Percentiles rank a stretch among this genome's conserved stretches.
Evolutionary conservation across 495 filamentous ascomycete genomes (phyloP).

Genomic region (Jackrogersella multiformis): DNA sequence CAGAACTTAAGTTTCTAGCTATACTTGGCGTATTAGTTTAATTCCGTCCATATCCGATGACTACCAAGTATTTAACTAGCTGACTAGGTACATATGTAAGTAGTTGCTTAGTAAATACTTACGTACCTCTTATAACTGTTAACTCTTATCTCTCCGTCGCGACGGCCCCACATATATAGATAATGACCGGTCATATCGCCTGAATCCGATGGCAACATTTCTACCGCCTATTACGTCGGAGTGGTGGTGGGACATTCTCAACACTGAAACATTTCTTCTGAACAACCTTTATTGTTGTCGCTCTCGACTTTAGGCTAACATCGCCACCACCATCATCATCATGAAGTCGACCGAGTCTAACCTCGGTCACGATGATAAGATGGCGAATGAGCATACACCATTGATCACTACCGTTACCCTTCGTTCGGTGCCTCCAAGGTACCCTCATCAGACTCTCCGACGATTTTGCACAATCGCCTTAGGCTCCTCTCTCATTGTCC

Average conservation of each 20-base stretch:
- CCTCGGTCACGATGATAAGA: conserved; percentile 43
- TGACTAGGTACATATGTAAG: too few species aligned
- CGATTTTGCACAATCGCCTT: conserved; percentile 76
- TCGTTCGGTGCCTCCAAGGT: conserved; percentile 64
- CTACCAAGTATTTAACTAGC: too few species aligned
- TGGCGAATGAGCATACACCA: conserved; percentile 69
- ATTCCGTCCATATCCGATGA: background rate
- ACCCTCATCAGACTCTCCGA: conserved; percentile 73
- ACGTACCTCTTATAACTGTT: too few species aligned
- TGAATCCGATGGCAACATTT: conserved; percentile 35
- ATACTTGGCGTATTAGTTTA: too few species aligned
- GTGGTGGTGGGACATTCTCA: conserved; percentile 10
- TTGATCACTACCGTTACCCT: conserved; percentile 67
- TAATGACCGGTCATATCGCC: background rate
- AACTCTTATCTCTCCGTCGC: background rate
- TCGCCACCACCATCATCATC: background rate
- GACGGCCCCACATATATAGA: conserved; percentile 6
- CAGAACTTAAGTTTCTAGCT: background rate
- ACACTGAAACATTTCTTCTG: background rate
- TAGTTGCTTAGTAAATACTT: too few species aligned
- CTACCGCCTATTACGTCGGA: conserved; percentile 28
- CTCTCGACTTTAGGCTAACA: background rate
- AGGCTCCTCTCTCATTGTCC: conserved; percentile 62
- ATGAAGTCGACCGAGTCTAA: conserved; percentile 20
- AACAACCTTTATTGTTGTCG: conserved; percentile 11